A percentile compares a stretch with the other conserved stretches of the same genome.
Conservation (phyloP, 257 asterid species). For the Sherardia arvensis region DNA sequence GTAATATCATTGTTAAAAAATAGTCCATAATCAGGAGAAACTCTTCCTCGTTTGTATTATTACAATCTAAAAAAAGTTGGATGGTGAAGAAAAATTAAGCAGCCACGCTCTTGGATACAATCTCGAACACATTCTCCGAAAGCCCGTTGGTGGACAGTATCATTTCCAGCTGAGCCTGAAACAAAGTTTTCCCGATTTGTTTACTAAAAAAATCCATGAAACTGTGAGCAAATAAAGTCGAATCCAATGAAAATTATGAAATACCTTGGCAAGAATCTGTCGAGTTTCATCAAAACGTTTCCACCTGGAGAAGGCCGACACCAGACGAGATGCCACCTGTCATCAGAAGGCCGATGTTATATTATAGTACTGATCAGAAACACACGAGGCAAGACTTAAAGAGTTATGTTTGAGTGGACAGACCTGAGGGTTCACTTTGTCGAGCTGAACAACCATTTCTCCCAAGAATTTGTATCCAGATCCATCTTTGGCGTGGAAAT, state of each 20-base stretch:
- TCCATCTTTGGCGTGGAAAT: slow-evolving; percentile 66
- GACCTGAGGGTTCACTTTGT: slow-evolving; percentile 84
- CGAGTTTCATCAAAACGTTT: slow-evolving; percentile 79
- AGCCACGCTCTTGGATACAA: slow-evolving; percentile 87
- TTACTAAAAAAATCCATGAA: neutral
- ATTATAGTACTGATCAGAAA: neutral
- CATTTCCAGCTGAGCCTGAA: slow-evolving; percentile 88
- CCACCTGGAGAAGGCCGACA: slow-evolving; percentile 91
- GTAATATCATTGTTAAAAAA: too few species aligned
- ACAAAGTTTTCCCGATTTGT: neutral
- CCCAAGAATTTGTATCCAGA: slow-evolving; percentile 78
- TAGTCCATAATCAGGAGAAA: too few species aligned
- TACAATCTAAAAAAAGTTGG: neutral
- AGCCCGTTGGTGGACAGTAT: slow-evolving; percentile 63
- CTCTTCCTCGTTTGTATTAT: neutral
- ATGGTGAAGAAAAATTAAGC: slow-evolving; percentile 24
- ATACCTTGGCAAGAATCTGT: slow-evolving; percentile 75
- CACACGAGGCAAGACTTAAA: neutral
- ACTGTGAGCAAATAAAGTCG: too few species aligned
- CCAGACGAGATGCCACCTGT: slow-evolving; percentile 92
- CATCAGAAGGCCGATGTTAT: neutral
- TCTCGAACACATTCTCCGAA: slow-evolving; percentile 82
- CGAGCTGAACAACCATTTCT: slow-evolving; percentile 63
- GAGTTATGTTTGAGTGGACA: too few species aligned
- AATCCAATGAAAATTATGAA: too few species aligned